Conservation (phyloP, 352 stramenopile genomes). For the Peronospora belbahrii region DNA sequence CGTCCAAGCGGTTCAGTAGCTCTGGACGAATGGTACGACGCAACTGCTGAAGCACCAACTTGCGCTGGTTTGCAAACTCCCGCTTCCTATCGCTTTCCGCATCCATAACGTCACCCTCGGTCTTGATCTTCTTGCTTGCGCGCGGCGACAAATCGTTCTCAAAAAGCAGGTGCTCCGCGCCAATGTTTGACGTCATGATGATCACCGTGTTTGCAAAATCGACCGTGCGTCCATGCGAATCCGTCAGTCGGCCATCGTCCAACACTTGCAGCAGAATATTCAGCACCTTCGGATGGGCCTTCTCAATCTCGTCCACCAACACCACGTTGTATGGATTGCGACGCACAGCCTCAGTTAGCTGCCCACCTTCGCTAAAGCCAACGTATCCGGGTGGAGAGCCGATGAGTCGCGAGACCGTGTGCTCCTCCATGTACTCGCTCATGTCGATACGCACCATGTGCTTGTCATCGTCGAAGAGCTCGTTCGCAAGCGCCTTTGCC, state of each 20-base stretch:
- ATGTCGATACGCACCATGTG: constrained; percentile 96
- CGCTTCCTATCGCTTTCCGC: constrained; percentile 21
- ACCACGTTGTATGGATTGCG: constrained; percentile 95
- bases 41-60: constrained; percentile 85
- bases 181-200: constrained; percentile 97
- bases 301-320: constrained; percentile 97
- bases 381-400: constrained; percentile 94
- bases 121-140: constrained; percentile 55
- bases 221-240: constrained; percentile 92
- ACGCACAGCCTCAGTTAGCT: constrained; percentile 94
- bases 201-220: constrained; percentile 97
- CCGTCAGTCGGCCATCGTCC: constrained; percentile 96
- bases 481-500: constrained; percentile 90
- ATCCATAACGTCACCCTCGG: constrained; percentile 22
- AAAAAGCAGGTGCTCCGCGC: constrained; percentile 86
- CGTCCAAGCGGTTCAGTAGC: constrained; percentile 94
- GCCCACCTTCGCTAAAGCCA: constrained; percentile 89
- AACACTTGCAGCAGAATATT: constrained; percentile 96
- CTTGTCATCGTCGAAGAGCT: constrained; percentile 94
- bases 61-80: constrained; percentile 46
- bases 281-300: constrained; percentile 93
- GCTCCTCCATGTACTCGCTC: constrained; percentile 97
- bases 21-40: constrained; percentile 89
- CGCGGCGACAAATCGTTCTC: constrained; percentile 43
- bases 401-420: constrained; percentile 90